phyloP scores from a whole-genome alignment of 371 early-diverging fungal genomes.

The Mucor indicus region DNA sequence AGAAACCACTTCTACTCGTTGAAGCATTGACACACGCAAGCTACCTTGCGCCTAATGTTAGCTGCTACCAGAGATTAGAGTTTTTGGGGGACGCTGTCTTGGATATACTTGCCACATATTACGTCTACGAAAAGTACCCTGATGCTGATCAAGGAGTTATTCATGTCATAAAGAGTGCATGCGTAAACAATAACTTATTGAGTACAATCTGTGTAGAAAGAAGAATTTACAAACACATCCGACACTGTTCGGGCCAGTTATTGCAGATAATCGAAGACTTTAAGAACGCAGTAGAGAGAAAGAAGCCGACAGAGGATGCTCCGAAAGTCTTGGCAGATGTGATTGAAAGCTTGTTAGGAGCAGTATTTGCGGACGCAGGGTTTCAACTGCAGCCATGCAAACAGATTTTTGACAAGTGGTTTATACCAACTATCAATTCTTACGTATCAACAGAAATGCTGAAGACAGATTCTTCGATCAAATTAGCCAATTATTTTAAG shows the following conservation, averaged over 20 bases:
- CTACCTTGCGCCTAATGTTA: conserved; percentile 40
- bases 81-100: conserved; percentile 90
- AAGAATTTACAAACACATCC: conserved; percentile 62
- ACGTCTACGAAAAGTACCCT: conserved; percentile 60
- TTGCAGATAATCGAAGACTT: conserved; percentile 45
- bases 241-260: conserved; percentile 55
- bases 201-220: conserved; percentile 61
- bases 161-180: conserved; percentile 70
- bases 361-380: conserved; percentile 80
- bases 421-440: conserved; percentile 43
- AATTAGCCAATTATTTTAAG: conserved; percentile 32
- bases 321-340: conserved; percentile 90
- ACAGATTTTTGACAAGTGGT: conserved; percentile 45
- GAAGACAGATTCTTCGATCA: conserved; percentile 42
- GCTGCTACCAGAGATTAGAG: conserved; percentile 89
- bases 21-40: conserved; percentile 90
- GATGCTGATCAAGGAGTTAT: conserved; percentile 61
- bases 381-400: conserved; percentile 56
- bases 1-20: conserved; percentile 52
- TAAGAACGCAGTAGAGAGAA: conserved; percentile 26
- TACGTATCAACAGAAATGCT: conserved; percentile 48
- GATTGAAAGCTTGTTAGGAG: conserved; percentile 87
- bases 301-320: conserved; percentile 36
- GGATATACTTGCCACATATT: conserved; percentile 70
- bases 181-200: conserved; percentile 82